These are phyloP conservation scores for Trebouxia sp. DNA, from an alignment of 139 green algal species.

Conservation along the genomic window DNA sequence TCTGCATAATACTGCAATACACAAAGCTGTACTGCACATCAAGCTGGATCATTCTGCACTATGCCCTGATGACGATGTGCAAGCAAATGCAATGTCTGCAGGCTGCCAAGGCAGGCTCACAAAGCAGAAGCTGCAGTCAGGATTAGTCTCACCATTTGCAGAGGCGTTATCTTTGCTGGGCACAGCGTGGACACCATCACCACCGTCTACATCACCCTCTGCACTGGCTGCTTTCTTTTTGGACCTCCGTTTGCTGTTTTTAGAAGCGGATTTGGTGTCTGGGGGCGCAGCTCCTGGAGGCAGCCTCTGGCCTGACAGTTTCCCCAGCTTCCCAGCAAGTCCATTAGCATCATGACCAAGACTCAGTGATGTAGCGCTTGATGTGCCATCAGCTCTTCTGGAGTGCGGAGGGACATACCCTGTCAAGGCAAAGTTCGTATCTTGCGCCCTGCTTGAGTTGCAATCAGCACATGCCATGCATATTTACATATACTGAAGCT, in stretches of 20 bases:
- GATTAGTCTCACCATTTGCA: background rate
- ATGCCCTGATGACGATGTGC: background rate
- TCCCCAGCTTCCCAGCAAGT: constrained; percentile 54
- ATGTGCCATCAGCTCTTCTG: constrained; percentile 31
- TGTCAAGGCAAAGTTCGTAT: background rate
- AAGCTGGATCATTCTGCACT: too few species aligned
- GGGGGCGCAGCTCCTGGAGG: constrained; percentile 46
- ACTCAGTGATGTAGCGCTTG: background rate
- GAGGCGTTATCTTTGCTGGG: background rate
- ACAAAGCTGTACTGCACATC: too few species aligned
- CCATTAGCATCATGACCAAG: background rate
- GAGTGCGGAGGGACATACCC: constrained; percentile 64
- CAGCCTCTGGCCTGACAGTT: constrained; percentile 52
- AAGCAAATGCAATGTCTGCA: too few species aligned
- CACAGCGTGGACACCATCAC: background rate
- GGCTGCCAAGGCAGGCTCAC: background rate
- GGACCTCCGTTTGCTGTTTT: constrained; percentile 70
- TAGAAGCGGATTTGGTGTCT: constrained; percentile 60
- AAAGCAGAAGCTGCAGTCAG: background rate
- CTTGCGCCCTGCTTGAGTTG: background rate
- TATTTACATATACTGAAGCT: too few species aligned
- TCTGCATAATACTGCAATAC: too few species aligned
- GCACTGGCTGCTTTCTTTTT: constrained; percentile 41
- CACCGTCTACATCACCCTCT: constrained; percentile 2
- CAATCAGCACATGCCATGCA: too few species aligned